These are phyloP conservation scores for Penstemon davidsonii DNA, from an alignment of 257 asterid species.

Conservation along the genomic window DNA sequence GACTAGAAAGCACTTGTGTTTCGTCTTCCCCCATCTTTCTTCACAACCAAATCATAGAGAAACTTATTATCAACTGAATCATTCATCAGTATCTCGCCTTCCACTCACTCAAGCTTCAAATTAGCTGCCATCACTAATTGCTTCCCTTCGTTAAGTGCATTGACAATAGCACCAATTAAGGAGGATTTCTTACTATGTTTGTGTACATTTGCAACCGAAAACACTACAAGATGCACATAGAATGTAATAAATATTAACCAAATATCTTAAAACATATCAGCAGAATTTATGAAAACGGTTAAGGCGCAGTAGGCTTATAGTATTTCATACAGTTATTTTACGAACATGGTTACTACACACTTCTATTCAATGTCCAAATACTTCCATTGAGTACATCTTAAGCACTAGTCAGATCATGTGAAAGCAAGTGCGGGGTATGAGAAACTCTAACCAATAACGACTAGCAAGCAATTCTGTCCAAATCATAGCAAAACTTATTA, in stretches of 20 bases:
- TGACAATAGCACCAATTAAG: not conserved
- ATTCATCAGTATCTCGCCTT: not conserved
- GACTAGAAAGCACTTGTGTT: not conserved
- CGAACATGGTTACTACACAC: too few species aligned
- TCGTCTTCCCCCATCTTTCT: not conserved
- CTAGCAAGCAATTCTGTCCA: not conserved
- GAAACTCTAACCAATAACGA: too few species aligned
- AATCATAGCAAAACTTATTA: too few species aligned
- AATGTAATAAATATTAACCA: not conserved
- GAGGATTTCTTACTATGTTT: not conserved
- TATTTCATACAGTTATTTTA: too few species aligned
- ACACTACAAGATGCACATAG: not conserved
- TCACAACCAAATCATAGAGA: not conserved
- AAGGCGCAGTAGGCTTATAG: too few species aligned
- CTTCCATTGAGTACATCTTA: too few species aligned
- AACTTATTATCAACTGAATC: not conserved
- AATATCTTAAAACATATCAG: not conserved
- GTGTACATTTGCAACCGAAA: not conserved
- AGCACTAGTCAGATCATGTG: too few species aligned
- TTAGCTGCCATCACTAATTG: not conserved
- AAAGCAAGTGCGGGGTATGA: too few species aligned
- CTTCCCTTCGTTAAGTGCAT: not conserved
- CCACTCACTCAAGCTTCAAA: not conserved
- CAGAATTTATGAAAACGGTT: not conserved
- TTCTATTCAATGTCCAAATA: too few species aligned